Evolutionary conservation across 805 yeast species (phyloP).

Genomic region (Ogataea minuta): DNA sequence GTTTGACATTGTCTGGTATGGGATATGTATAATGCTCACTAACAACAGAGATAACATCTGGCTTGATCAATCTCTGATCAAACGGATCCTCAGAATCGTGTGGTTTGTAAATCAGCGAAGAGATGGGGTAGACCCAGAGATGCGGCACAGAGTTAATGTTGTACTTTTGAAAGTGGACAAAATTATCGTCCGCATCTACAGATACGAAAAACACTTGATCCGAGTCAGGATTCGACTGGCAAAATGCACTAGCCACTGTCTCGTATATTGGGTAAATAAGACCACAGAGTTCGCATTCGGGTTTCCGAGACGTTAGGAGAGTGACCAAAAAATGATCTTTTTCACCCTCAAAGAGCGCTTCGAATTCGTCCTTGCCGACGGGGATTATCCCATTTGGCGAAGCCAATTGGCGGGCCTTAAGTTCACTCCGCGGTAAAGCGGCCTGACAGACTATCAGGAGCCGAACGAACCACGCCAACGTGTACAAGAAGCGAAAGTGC

Average conservation of each 20-base stretch:
- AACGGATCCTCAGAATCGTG: slow-evolving; percentile 23
- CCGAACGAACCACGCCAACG: background rate
- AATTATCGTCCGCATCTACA: slow-evolving; percentile 50
- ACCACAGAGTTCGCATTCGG: slow-evolving; percentile 48
- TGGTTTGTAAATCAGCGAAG: slow-evolving; percentile 33
- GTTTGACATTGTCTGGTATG: slow-evolving; percentile 28
- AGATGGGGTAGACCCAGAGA: slow-evolving; percentile 58
- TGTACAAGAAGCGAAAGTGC: background rate
- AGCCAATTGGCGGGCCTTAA: slow-evolving; percentile 13
- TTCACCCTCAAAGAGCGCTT: slow-evolving; percentile 41
- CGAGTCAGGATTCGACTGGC: slow-evolving; percentile 41
- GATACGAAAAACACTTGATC: slow-evolving; percentile 44
- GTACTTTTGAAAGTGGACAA: slow-evolving; percentile 39
- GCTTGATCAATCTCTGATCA: slow-evolving; percentile 20
- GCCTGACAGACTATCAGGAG: slow-evolving; percentile 6
- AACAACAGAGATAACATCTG: slow-evolving; percentile 14
- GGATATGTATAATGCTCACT: slow-evolving; percentile 29
- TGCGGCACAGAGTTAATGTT: slow-evolving; percentile 57
- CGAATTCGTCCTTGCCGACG: slow-evolving; percentile 41
- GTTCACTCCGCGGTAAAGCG: slow-evolving; percentile 19
- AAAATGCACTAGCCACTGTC: slow-evolving; percentile 43
- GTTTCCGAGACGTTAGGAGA: slow-evolving; percentile 43
- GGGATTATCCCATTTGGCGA: slow-evolving; percentile 39
- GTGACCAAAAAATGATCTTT: slow-evolving; percentile 52
- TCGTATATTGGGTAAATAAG: slow-evolving; percentile 41